Evolutionary conservation across 129 eudicot species (phyloP), one percentile per base, ranked within the genome.

Genomic region (Erigeron canadensis): DNA sequence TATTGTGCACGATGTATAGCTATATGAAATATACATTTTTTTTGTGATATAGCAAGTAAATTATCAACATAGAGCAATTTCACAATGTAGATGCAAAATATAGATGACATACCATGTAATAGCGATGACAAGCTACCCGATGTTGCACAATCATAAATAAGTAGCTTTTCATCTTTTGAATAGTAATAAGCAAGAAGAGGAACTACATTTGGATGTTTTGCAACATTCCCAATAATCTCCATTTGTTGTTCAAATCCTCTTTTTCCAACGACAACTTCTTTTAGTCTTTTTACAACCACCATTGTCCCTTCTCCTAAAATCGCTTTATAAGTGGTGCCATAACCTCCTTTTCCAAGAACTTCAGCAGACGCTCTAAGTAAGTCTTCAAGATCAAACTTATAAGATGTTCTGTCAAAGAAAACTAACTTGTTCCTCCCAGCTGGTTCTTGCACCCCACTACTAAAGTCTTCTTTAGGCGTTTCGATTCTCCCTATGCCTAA

Each of bases 341-440:
- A 84, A 71, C 86, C 82, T 4, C 96, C 98, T 71, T 93, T 93
- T 45, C 98, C 98, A n/a, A 93, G 75, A 46, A 93, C 96, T 73
- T 93, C 96, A 38, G 98, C 98, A 10, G 95, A 89, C 63, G 98
- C 98, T 83, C 95, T 87, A 71, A 93, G 80, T n/a, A 93, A 69
- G 80, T 93, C 96, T 63, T 93, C 98, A 8, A 93, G 96, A 79
- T 89, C 88, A 80, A 93, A 93, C 71, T 80, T 85, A 40, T 75
- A 83, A 44, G 90, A 78, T 43, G 69, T 59, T 13, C 80, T 76
- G 63, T 84, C 85, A 43, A 87, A 80, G 84, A 93, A 93, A 48
- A 85, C 81, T 70, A 93, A 63, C 56, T 89, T 86, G 81, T 93
- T 93, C 73, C 75, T 87, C 81, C 85, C 84, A 28, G 81, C n/a